phyloP scores from a whole-genome alignment of 345 rosid species.

The Isatis tinctoria region DNA sequence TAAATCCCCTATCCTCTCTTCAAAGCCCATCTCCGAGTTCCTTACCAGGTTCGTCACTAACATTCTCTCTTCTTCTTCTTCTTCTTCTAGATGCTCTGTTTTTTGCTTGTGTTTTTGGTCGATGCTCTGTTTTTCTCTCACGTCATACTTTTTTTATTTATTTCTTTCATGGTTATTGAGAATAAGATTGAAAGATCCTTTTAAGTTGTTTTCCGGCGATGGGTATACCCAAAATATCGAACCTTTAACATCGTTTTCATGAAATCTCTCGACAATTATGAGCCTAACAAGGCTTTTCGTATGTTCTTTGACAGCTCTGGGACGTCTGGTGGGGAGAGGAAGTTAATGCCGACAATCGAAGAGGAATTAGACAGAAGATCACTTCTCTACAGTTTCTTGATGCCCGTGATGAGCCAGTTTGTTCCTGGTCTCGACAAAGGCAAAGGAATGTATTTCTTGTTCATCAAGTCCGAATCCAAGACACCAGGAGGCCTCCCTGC shows the following conservation, averaged over 20 bases:
- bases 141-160: too few species aligned
- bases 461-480: slow-evolving; percentile 69
- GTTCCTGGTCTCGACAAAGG: slow-evolving; percentile 68
- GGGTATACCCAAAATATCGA: background rate
- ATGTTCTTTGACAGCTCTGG: slow-evolving; percentile 64
- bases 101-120: background rate
- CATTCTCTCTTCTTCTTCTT: background rate
- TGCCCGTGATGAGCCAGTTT: slow-evolving; percentile 77
- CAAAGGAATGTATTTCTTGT: slow-evolving; percentile 79
- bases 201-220: background rate
- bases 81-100: slow-evolving; percentile 1
- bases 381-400: slow-evolving; percentile 57
- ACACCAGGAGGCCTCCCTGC: slow-evolving; percentile 73
- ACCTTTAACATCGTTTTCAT: background rate
- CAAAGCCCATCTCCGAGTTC: slow-evolving; percentile 89
- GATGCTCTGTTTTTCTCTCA: background rate
- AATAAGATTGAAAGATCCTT: background rate
- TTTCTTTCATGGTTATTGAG: background rate
- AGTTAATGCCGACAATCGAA: slow-evolving; percentile 76
- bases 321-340: slow-evolving; percentile 90
- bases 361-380: slow-evolving; percentile 69
- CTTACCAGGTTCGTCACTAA: slow-evolving; percentile 64
- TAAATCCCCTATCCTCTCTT: slow-evolving; percentile 76
- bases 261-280: background rate
- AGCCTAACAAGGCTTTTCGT: background rate